Conservation (phyloP, 1,284 basidiomycete species). For the Takashimella tepidaria region DNA sequence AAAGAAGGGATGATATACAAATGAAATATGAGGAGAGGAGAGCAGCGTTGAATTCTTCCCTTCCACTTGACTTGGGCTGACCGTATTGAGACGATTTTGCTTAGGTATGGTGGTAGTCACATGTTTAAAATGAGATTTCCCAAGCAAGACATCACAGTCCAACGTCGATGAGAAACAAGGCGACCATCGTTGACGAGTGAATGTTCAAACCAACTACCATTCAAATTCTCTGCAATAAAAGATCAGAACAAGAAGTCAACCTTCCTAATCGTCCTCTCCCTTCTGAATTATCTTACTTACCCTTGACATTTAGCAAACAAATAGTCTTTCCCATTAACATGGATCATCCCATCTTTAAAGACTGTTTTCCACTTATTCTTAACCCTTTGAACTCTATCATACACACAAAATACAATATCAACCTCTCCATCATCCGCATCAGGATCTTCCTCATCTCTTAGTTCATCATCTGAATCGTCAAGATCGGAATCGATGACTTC, state of each 20-base stretch:
- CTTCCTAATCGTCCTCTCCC: background rate
- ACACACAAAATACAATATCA: constrained; percentile 97
- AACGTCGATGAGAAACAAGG: too few species aligned
- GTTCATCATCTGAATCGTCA: constrained; percentile 76
- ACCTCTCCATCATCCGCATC: constrained; percentile 53
- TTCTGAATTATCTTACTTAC: constrained; percentile 24
- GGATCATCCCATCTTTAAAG: constrained; percentile 98
- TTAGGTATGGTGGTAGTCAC: too few species aligned
- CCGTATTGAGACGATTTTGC: too few species aligned
- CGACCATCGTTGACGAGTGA: too few species aligned
- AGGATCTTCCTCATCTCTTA: constrained; percentile 52
- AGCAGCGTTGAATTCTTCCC: too few species aligned
- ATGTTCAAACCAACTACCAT: constrained; percentile 21
- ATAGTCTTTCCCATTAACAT: constrained; percentile 95
- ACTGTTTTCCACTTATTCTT: constrained; percentile 99
- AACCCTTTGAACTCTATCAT: constrained; percentile 97
- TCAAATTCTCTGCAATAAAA: constrained; percentile 31
- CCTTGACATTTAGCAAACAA: constrained; percentile 87
- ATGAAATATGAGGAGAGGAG: too few species aligned
- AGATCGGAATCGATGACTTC: constrained; percentile 95
- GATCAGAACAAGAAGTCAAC: constrained; percentile 3
- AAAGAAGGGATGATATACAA: too few species aligned
- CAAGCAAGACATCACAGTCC: too few species aligned
- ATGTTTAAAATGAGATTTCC: too few species aligned
- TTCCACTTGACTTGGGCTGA: too few species aligned